Base-by-base conservation (phyloP, 2,329 filamentous ascomycete species). In the Cladosporium halotolerans region DNA sequence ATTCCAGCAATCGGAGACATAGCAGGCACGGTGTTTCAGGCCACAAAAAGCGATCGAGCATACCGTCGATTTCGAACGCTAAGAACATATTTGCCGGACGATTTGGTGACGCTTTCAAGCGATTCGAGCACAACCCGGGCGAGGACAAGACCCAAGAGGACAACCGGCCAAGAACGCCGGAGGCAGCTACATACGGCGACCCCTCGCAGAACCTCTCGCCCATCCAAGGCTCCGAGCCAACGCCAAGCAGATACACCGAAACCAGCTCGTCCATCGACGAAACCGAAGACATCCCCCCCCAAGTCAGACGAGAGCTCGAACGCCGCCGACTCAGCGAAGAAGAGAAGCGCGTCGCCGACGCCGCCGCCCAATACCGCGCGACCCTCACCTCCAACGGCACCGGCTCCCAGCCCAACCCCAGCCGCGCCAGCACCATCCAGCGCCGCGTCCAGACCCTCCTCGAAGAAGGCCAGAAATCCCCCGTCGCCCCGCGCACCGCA, bases 51-150 rank as follows among this genome's bases (percentile, higher is more conserved):
- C 81, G 88, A 9, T 78, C 84, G 1, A 93, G 88, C 68, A 71
- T 95, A 58, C 79, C 81, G 10, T 81, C 79, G 1, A 78, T 86
- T 52, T 55, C 59, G 6, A 62, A 60, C n/a, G 64, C 60, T 11
- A 95, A 93, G 70, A 88, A 83, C 54, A 82, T 95, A 36, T 76
- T 96, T n/a, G 85, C 84, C 4, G 88, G 90, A 19, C 89, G 86
- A 61, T 96, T 97, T 68, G 89, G 91, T 0, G 91, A 96, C 63
- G 91, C 92, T 3, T 96, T 97, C 73, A 89, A 92, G 65, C 81
- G 87, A 5, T 97, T 97, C 61, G 93, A 99, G 45, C 45, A 45
- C 23, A 46, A 42, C 16, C 19, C 52, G 3, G 40, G 39, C 6
- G 45, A 49, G 10, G 45, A 47, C 9, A 39, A 39, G 19, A 43